Evolutionary conservation across 148 eudicot genomes (phyloP), one percentile per base, ranked within the genome.

Genomic region (Rhododendron henanense): DNA sequence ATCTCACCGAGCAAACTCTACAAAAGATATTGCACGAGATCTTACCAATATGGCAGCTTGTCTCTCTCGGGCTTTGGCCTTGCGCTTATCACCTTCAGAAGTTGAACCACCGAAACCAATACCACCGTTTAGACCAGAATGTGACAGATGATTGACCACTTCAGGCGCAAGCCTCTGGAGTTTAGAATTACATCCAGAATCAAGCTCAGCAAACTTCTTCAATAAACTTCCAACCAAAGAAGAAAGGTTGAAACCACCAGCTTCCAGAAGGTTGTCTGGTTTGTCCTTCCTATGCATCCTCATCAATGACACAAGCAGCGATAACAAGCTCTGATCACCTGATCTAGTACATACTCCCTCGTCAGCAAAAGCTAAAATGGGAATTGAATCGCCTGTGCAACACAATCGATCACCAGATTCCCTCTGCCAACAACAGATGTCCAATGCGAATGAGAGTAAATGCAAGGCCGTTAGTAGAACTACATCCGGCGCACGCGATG

Each of bases 1-100:
- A 48, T 39, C 79, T 14, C 65, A 6, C 25, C 0, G 37, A 35
- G 84, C 10, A 76, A 53, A 51, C 19, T 50, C 25, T 35, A 61
- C 23, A 48, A 84, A 47, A 84, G 57, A 75, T 13, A 78, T 44
- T 39, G 76, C 19, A 79, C 37, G 45, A 81, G 5, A 81, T 82
- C 96, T 90, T 82, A 97, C 99, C 96, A 97, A 51, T 86, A 97
- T 87, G 57, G 98, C 98, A 91, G 98, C 96, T 83, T 97, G 98
- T 85, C 93, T 93, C 91, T 95, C 98, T 84, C 94, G 95, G 88
- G 98, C 96, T 92, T 97, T 95, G 87, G 93, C 93, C 91, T 95
- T 97, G 87, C 93, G 96, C 84, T 91, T 93, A 90, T 95, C 99
- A n/a, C 83, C 86, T 73, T 93, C 96, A 85, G 93, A 90, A 59